A percentile compares a stretch with the other conserved stretches of the same genome.
Conservation (phyloP, 257 asterid species). For the Solanum stenotomum region DNA sequence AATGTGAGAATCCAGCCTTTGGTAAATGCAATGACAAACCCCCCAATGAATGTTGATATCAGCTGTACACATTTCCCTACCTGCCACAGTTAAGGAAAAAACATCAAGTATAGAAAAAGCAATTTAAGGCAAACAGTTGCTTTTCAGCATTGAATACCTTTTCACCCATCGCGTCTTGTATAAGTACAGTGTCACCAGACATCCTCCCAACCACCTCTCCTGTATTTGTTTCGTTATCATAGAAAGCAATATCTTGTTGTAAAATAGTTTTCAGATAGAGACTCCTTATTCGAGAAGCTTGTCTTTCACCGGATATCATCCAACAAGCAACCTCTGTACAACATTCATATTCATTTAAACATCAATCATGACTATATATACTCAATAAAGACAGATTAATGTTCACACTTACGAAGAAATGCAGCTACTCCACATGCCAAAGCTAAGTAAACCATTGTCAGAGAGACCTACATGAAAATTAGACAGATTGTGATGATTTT, state of each 20-base stretch:
- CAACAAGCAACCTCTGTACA: constrained; percentile 73
- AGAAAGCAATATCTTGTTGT: constrained; percentile 76
- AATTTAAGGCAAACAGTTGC: neutral
- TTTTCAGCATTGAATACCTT: constrained; percentile 28
- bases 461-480: constrained; percentile 25
- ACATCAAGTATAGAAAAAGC: neutral
- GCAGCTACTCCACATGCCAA: constrained; percentile 57
- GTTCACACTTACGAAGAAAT: constrained; percentile 59
- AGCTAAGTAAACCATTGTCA: constrained; percentile 63
- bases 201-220: constrained; percentile 86
- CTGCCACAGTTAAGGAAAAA: constrained; percentile 3
- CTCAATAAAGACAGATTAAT: neutral
- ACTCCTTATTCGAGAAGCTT: constrained; percentile 64
- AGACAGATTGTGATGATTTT: neutral
- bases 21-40: constrained; percentile 55
- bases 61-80: constrained; percentile 78
- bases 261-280: constrained; percentile 57
- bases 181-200: constrained; percentile 93
- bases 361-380: neutral
- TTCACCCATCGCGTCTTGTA: constrained; percentile 94
- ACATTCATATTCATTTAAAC: neutral
- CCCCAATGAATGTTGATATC: constrained; percentile 61
- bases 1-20: constrained; percentile 87
- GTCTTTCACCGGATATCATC: constrained; percentile 95
- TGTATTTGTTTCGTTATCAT: constrained; percentile 64